These are phyloP conservation scores for Suhomyces kunorum DNA, from an alignment of 1,139 yeast genomes.

Conservation along the genomic window DNA sequence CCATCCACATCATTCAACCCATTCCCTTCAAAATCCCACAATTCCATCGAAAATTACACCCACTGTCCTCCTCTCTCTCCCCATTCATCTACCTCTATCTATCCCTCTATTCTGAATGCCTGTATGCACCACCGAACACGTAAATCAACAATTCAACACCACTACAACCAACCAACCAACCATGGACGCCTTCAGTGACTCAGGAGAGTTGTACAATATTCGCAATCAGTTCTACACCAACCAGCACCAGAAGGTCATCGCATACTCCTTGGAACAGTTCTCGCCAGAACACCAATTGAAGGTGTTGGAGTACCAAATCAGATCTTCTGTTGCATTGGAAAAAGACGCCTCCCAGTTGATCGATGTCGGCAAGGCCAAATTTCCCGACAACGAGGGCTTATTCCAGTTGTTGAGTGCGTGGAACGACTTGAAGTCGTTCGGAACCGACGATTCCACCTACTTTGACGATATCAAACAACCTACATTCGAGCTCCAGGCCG, in stretches of 20 bases:
- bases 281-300: constrained; percentile 39
- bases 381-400: constrained; percentile 39
- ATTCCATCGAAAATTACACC: too few species aligned
- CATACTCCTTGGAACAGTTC: constrained; percentile 36
- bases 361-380: constrained; percentile 37
- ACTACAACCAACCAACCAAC: constrained; percentile 15
- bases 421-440: constrained; percentile 47
- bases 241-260: constrained; percentile 43
- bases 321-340: constrained; percentile 44
- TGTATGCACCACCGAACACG: too few species aligned
- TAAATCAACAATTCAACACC: constrained; percentile 8
- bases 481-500: constrained; percentile 40
- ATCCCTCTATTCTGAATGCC: too few species aligned
- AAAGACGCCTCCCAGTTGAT: constrained; percentile 46
- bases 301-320: constrained; percentile 44
- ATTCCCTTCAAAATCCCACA: too few species aligned
- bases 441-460: constrained; percentile 31
- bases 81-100: not conserved
- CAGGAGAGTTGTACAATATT: constrained; percentile 46
- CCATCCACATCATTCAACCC: too few species aligned
- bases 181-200: constrained; percentile 44
- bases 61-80: not conserved
- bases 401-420: constrained; percentile 44
- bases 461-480: constrained; percentile 39
- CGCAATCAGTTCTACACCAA: constrained; percentile 51